These are phyloP conservation scores for Tricholoma saponaceum DNA, from an alignment of 768 basidiomycete genomes.

Conservation along the genomic window DNA sequence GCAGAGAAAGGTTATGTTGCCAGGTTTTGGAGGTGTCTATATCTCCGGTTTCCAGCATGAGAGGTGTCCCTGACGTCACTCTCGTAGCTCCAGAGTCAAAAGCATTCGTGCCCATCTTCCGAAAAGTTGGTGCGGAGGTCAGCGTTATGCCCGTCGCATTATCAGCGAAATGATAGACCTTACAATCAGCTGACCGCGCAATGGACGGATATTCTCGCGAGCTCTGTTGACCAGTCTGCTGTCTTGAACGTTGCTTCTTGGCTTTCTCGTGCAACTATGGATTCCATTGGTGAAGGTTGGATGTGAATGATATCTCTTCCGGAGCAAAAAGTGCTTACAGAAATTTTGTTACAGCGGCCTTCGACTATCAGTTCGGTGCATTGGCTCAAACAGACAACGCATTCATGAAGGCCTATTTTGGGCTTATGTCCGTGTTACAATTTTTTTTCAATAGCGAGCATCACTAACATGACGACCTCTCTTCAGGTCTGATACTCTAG, in stretches of 20 bases:
- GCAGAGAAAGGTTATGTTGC: slow-evolving; percentile 50
- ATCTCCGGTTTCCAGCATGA: background rate
- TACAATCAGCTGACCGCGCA: slow-evolving; percentile 37
- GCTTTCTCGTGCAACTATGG: slow-evolving; percentile 47
- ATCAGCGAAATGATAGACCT: background rate
- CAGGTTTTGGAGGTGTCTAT: slow-evolving; percentile 46
- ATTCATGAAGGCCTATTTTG: slow-evolving; percentile 51
- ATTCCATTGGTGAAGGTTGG: slow-evolving; percentile 47
- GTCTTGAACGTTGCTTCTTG: slow-evolving; percentile 47
- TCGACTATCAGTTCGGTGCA: slow-evolving; percentile 55
- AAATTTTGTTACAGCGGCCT: slow-evolving; percentile 31
- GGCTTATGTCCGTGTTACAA: slow-evolving; percentile 35
- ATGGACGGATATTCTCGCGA: slow-evolving; percentile 50
- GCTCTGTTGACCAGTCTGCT: slow-evolving; percentile 32
- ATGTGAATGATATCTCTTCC: background rate
- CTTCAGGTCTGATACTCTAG: slow-evolving; percentile 44
- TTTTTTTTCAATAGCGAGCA: background rate
- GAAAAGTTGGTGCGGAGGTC: slow-evolving; percentile 38
- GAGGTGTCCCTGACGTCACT: background rate
- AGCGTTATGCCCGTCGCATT: background rate
- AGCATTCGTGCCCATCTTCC: slow-evolving; percentile 47
- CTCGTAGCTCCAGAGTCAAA: slow-evolving; percentile 39
- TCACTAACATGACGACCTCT: background rate
- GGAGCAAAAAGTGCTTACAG: background rate
- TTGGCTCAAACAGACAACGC: slow-evolving; percentile 45